Evolutionary conservation across 2,329 filamentous ascomycete genomes (phyloP).

Genomic region (Aspergillus floridensis): DNA sequence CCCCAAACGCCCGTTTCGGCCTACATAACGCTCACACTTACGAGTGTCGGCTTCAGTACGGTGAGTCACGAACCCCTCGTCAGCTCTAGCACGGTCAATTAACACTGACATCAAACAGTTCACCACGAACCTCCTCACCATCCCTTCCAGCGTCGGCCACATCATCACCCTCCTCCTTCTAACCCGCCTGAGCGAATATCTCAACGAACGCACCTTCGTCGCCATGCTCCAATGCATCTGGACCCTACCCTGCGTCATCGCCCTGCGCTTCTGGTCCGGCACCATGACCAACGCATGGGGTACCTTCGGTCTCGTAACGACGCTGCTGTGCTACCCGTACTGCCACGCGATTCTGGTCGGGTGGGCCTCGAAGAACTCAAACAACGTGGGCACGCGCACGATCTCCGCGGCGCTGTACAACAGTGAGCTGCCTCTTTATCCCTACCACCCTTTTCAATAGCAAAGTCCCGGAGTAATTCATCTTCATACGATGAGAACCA

Average conservation of each 20-base stretch:
- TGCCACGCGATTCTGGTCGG: constrained; percentile 60
- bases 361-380: constrained; percentile 62
- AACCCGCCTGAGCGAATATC: constrained; percentile 47
- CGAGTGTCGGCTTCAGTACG: constrained; percentile 57
- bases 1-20: constrained; percentile 50
- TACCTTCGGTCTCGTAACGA: constrained; percentile 51
- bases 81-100: neutral
- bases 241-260: constrained; percentile 59
- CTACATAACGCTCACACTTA: constrained; percentile 61
- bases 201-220: constrained; percentile 49
- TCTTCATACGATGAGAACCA: too few species aligned
- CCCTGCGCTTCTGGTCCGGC: constrained; percentile 48
- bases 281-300: constrained; percentile 48
- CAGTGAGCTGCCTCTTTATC: constrained; percentile 9
- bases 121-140: constrained; percentile 61
- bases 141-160: constrained; percentile 43
- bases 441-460: neutral
- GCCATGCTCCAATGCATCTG: constrained; percentile 55
- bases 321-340: constrained; percentile 56
- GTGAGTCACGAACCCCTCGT: constrained; percentile 1
- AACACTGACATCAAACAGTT: constrained; percentile 37
- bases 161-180: constrained; percentile 45
- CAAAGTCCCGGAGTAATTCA: too few species aligned
- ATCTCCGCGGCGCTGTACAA: constrained; percentile 64
- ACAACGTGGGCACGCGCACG: constrained; percentile 60